Evolutionary conservation across 164 flowering plant species (phyloP).

Genomic region (Vitis riparia): DNA sequence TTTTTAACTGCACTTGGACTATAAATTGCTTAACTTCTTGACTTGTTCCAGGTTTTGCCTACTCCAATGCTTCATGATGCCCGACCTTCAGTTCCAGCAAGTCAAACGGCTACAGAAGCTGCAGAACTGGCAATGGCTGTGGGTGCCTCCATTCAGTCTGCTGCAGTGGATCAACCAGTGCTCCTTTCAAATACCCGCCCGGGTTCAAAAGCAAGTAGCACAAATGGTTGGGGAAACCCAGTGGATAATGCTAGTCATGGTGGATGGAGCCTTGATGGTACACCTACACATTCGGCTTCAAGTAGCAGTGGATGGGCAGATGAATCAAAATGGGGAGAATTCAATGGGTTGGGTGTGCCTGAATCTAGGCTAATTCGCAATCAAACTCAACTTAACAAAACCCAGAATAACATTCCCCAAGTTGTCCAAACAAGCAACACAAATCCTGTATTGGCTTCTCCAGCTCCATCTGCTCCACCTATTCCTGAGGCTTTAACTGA

Average conservation of each 20-base stretch:
- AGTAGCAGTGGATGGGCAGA: too few relatives aligned
- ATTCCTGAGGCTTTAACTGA: constrained; percentile 12
- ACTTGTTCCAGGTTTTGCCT: constrained; percentile 4
- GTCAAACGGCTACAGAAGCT: constrained; percentile 9
- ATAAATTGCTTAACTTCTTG: neutral
- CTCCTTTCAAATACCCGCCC: neutral
- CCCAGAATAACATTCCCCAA: neutral
- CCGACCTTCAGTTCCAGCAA: constrained; percentile 3
- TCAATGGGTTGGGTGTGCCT: too few relatives aligned
- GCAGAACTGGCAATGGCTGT: constrained; percentile 14
- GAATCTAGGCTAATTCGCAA: constrained; percentile 1
- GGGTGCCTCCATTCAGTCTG: constrained; percentile 12
- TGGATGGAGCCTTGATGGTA: too few relatives aligned
- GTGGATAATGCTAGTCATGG: neutral
- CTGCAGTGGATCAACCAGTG: constrained; percentile 3
- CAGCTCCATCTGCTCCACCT: constrained; percentile 17
- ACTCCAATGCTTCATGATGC: neutral
- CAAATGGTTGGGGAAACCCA: constrained; percentile 9
- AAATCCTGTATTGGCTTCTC: neutral
- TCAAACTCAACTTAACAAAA: neutral
- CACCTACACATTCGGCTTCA: too few relatives aligned
- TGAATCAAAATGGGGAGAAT: too few relatives aligned
- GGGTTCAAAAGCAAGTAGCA: neutral
- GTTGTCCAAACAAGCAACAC: neutral
- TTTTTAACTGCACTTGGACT: too few relatives aligned